Evolutionary conservation across 345 rosid species (phyloP).

Genomic region (Moringa oleifera): DNA sequence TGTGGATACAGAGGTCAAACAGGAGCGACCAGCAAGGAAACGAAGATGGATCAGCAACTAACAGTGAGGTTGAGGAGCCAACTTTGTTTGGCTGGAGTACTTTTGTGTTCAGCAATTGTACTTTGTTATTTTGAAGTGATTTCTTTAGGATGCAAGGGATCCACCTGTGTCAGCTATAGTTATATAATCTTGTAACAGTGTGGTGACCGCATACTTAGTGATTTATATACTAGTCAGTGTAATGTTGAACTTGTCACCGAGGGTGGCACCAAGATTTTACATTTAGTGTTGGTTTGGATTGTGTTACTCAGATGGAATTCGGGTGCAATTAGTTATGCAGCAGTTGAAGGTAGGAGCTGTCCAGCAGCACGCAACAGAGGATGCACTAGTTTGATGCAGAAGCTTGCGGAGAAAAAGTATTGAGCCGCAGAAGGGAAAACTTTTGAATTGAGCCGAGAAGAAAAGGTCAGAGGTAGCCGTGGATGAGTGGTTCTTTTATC

Average conservation of each 20-base stretch:
- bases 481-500: not conserved
- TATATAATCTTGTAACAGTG: conserved; percentile 19
- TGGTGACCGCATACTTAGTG: conserved; percentile 13
- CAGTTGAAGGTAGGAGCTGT: not conserved
- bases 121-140: conserved; percentile 8
- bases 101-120: not conserved
- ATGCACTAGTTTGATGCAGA: not conserved
- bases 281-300: conserved; percentile 16
- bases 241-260: conserved; percentile 25
- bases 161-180: conserved; percentile 14
- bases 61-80: conserved; percentile 9
- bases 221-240: conserved; percentile 35
- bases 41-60: conserved; percentile 82
- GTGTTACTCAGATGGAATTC: conserved; percentile 12
- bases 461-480: not conserved
- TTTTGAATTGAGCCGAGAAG: not conserved
- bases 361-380: not conserved
- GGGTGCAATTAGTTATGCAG: not conserved
- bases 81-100: not conserved
- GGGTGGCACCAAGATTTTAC: conserved; percentile 27
- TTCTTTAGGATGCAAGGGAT: conserved; percentile 11
- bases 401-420: not conserved
- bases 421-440: not conserved
- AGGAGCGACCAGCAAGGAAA: conserved; percentile 86
- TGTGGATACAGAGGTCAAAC: conserved; percentile 63